Evolutionary conservation across 257 asterid species (phyloP).

Genomic region (Solanum neorickii): DNA sequence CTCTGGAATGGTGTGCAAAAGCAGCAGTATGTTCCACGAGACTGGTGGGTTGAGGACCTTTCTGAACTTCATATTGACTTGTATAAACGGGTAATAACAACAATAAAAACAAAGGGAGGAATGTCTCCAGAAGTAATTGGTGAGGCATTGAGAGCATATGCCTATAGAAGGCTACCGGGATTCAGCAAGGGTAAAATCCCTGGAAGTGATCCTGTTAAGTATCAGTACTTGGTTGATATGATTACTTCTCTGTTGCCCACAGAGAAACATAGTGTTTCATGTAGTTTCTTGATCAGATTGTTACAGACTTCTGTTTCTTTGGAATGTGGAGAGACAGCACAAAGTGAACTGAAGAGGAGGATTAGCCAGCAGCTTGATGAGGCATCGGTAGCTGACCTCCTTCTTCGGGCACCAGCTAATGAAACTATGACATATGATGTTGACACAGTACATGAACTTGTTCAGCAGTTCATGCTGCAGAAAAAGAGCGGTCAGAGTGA

Average conservation of each 20-base stretch:
- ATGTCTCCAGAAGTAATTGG: constrained; percentile 48
- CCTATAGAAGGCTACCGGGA: constrained; percentile 45
- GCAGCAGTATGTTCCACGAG: constrained; percentile 52
- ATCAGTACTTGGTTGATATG: constrained; percentile 45
- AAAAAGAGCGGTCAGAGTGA: constrained; percentile 19
- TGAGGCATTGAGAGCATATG: constrained; percentile 59
- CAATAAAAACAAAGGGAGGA: constrained; percentile 51
- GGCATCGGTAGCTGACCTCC: constrained; percentile 47
- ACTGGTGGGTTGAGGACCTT: constrained; percentile 95
- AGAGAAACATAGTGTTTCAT: constrained; percentile 39
- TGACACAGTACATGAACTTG: constrained; percentile 43
- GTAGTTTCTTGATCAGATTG: constrained; percentile 53
- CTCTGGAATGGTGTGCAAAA: constrained; percentile 52
- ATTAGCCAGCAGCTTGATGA: constrained; percentile 58
- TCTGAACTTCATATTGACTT: constrained; percentile 69
- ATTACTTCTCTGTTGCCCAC: constrained; percentile 40
- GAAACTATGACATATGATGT: constrained; percentile 36
- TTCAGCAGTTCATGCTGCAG: constrained; percentile 54
- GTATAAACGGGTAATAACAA: constrained; percentile 46
- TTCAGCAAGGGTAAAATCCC: constrained; percentile 35
- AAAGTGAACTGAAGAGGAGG: constrained; percentile 37
- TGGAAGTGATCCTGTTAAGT: constrained; percentile 39
- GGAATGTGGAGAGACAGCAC: constrained; percentile 46
- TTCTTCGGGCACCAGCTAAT: constrained; percentile 38
- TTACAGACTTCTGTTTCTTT: constrained; percentile 43